Evolutionary conservation across 2,329 filamentous ascomycete species (phyloP).

Genomic region (Lecanicillium sp.): DNA sequence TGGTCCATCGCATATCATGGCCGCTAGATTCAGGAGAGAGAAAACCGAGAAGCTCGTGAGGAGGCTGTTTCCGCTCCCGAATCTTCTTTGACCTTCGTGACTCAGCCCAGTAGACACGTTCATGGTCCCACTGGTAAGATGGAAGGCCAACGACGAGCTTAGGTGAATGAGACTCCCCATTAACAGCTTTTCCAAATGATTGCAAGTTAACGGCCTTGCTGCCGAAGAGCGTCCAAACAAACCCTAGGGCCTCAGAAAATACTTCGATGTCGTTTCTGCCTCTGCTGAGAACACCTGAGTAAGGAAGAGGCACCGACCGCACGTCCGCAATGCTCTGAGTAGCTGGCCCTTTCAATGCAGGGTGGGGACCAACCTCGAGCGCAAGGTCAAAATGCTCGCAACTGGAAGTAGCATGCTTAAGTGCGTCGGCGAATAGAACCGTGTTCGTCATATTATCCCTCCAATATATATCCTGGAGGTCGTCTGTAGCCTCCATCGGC

Average conservation of each 20-base stretch:
- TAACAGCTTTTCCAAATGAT: background rate
- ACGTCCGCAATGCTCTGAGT: conserved; percentile 17
- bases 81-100: background rate
- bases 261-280: conserved; percentile 1
- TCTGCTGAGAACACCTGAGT: background rate
- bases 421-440: conserved; percentile 6
- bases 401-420: background rate
- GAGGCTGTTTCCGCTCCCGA: background rate
- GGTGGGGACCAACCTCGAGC: conserved; percentile 13
- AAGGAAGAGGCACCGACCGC: background rate
- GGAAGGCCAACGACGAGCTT: no score
- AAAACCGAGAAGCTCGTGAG: no score
- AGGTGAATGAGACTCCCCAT: no score
- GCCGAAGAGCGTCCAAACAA: background rate
- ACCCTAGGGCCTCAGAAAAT: conserved; percentile 14
- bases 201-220: conserved; percentile 5
- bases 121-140: conserved; percentile 7
- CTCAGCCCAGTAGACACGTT: background rate
- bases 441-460: conserved; percentile 8
- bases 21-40: no score
- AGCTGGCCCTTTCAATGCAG: conserved; percentile 24
- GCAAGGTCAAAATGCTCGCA: background rate
- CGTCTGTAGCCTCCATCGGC: background rate
- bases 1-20: conserved; percentile 11
- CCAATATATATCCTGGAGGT: conserved; percentile 8